These are phyloP conservation scores for Vanderwaltozyma yarrowii DNA, from an alignment of 805 yeast species.

Conservation along the genomic window DNA sequence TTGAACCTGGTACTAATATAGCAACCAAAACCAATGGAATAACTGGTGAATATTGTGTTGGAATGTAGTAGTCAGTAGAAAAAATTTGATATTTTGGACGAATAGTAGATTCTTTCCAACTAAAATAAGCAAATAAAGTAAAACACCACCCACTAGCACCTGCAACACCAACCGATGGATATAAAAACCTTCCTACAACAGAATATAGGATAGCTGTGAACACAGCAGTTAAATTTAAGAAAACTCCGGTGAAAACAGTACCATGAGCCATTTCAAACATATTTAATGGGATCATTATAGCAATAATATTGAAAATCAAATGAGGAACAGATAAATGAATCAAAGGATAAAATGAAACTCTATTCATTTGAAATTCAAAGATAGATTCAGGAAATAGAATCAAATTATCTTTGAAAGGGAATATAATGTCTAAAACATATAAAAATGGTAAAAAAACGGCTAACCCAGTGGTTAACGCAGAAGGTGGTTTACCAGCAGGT, in stretches of 20 bases:
- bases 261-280: slow-evolving; percentile 67
- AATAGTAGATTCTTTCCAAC: slow-evolving; percentile 36
- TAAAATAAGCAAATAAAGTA: slow-evolving; percentile 50
- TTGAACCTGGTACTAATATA: slow-evolving; percentile 50
- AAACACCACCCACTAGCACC: slow-evolving; percentile 74
- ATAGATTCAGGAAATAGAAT: slow-evolving; percentile 9
- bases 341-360: slow-evolving; percentile 55
- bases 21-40: slow-evolving; percentile 39
- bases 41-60: slow-evolving; percentile 55
- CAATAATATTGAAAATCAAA: slow-evolving; percentile 45
- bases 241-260: slow-evolving; percentile 77
- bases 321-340: slow-evolving; percentile 55
- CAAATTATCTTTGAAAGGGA: slow-evolving; percentile 5
- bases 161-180: slow-evolving; percentile 42
- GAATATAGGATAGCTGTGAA: slow-evolving; percentile 57
- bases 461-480: slow-evolving; percentile 57
- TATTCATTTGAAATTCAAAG: slow-evolving; percentile 6
- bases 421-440: slow-evolving; percentile 21
- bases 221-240: slow-evolving; percentile 62
- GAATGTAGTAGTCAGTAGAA: slow-evolving; percentile 34
- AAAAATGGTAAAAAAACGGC: slow-evolving; percentile 43
- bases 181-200: slow-evolving; percentile 34
- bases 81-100: slow-evolving; percentile 35
- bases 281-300: slow-evolving; percentile 50
- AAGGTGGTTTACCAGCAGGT: slow-evolving; percentile 28